Evolutionary conservation across 257 asterid species (phyloP).

Genomic region (Osmanthus fragrans): DNA sequence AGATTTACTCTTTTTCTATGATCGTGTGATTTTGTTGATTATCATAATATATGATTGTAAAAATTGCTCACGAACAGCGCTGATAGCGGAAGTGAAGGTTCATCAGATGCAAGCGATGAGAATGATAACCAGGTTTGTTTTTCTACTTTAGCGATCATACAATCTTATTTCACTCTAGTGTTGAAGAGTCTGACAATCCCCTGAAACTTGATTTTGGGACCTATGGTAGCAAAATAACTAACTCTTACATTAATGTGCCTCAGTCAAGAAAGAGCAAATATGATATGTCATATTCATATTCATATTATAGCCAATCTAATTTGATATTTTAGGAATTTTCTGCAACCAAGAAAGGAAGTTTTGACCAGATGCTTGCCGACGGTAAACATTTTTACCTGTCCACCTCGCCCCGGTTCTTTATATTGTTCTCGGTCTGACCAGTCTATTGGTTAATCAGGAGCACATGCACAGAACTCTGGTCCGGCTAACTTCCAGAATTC

Average conservation of each 20-base stretch:
- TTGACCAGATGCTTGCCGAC: slow-evolving; percentile 92
- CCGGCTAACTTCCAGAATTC: slow-evolving; percentile 51
- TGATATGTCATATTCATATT: not conserved
- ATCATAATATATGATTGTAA: slow-evolving; percentile 23
- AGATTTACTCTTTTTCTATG: slow-evolving; percentile 2
- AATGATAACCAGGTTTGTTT: slow-evolving; percentile 59
- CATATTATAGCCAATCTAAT: slow-evolving; percentile 25
- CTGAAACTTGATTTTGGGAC: not conserved
- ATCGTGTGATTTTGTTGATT: slow-evolving; percentile 16
- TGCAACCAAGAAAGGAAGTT: slow-evolving; percentile 81
- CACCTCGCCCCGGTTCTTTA: slow-evolving; percentile 3
- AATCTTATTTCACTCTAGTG: slow-evolving; percentile 6
- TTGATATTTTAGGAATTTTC: slow-evolving; percentile 57
- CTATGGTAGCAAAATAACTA: not conserved
- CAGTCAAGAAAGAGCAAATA: not conserved
- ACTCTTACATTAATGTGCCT: not conserved
- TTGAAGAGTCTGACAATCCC: slow-evolving; percentile 4
- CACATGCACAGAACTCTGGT: slow-evolving; percentile 59
- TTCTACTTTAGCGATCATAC: not conserved
- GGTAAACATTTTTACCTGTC: slow-evolving; percentile 46
- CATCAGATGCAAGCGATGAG: slow-evolving; percentile 84
- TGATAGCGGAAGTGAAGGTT: slow-evolving; percentile 87
- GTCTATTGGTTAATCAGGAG: slow-evolving; percentile 47
- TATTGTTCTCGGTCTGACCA: slow-evolving; percentile 11
- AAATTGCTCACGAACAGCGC: slow-evolving; percentile 57